Conservation (phyloP, 441 rosid genomes). For the Rhodomyrtus psidioides region DNA sequence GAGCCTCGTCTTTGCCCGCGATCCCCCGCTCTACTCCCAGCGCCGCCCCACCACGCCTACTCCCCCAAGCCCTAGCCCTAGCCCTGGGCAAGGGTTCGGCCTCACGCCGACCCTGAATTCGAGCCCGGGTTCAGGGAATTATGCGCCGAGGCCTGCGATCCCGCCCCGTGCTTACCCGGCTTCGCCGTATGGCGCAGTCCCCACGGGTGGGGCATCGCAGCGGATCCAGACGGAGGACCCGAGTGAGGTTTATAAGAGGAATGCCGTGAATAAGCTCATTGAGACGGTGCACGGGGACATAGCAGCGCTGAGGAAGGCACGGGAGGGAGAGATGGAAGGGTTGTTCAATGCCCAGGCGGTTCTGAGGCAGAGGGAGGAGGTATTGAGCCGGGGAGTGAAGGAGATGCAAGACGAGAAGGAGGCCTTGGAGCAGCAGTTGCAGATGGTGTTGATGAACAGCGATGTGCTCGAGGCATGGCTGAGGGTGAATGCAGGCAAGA, state of each 20-base stretch:
- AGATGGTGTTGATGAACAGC: constrained; percentile 74
- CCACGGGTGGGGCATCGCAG: constrained; percentile 14
- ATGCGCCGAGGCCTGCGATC: constrained; percentile 10
- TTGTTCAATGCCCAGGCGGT: constrained; percentile 54
- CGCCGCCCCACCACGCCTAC: constrained; percentile 34
- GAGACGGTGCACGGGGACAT: constrained; percentile 68
- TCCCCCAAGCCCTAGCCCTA: background rate
- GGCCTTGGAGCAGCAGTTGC: constrained; percentile 77
- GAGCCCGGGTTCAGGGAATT: constrained; percentile 18
- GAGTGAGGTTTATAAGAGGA: constrained; percentile 55
- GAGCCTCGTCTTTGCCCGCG: constrained; percentile 49
- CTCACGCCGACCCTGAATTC: constrained; percentile 7
- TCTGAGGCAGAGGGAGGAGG: constrained; percentile 67
- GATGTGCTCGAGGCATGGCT: constrained; percentile 70
- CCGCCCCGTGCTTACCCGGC: constrained; percentile 47
- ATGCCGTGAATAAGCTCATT: constrained; percentile 66
- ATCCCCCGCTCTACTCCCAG: constrained; percentile 89
- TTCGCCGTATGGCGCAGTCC: constrained; percentile 34
- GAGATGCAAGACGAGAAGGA: constrained; percentile 82
- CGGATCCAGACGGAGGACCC: constrained; percentile 57
- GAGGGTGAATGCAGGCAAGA: constrained; percentile 58
- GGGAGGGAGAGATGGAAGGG: constrained; percentile 83
- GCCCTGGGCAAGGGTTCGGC: constrained; percentile 5
- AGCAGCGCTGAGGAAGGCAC: constrained; percentile 48
- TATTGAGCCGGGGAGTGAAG: constrained; percentile 47